Evolutionary conservation across 768 basidiomycete species (phyloP), one percentile per base, ranked within the genome.

Genomic region (Pisolithus marmoratus): DNA sequence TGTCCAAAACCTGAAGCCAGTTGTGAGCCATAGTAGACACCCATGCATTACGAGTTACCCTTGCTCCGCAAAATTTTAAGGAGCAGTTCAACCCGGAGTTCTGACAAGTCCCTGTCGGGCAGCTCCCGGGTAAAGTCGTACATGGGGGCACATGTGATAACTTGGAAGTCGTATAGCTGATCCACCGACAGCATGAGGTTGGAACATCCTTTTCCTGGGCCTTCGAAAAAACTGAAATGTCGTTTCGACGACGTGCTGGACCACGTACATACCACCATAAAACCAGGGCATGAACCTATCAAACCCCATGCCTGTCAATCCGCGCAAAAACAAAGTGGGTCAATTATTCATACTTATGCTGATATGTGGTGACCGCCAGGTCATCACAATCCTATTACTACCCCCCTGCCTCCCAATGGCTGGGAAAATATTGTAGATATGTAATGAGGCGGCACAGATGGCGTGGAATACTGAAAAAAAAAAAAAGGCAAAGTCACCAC

Each of bases 161-260:
- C 90, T 70, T 93, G 90, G 63, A 97, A 94, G 64, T 97, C 97
- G 74, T 97, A 98, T 19, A 99, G 72, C 64, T n/a, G n/a, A n/a
- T 97, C 94, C 2, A 92, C 89, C 20, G 97, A 70, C 22, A 98
- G 78, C 1, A 90, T 81, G 31, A 99, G 70, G 64, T 99, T 98
- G 9, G 87, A 83, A 57, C 84, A 84, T 63, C 95, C 91, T 70
- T 98, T 99, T 27, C 92, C 90, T 6, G 72, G 65, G 2, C 69
- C 72, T 20, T 74, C 74, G 8, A 62, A 54, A 17, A 62, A 62
- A 17, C 60, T 59, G 2, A 63, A 55, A 60, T 84, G 73, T 5
- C 61, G 67, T 61, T 93, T 86, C 68, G 1, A 94, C 82, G 8
- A 81, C 72, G 23, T 74, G 81, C 63, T 95, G 90, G 5, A 94